These are phyloP conservation scores for Maudiozyma pseudohumilis DNA, from an alignment of 805 yeast genomes.

Conservation along the genomic window DNA sequence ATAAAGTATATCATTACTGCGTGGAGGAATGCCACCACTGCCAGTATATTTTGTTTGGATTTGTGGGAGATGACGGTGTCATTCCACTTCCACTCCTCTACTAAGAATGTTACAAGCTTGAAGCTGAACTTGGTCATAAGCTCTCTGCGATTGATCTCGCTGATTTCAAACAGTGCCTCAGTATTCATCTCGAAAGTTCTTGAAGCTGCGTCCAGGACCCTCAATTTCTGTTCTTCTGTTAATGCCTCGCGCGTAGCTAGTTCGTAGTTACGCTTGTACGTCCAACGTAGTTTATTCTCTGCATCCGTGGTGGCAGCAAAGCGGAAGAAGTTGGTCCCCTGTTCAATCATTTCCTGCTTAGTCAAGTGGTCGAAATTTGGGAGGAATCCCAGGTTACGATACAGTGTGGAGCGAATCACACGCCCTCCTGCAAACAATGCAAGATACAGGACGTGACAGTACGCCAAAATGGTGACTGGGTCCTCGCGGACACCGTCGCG, in stretches of 20 bases:
- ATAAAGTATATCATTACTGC: neutral
- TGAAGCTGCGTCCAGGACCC: conserved; percentile 57
- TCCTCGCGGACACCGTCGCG: conserved; percentile 41
- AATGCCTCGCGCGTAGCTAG: conserved; percentile 61
- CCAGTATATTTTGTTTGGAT: conserved; percentile 1
- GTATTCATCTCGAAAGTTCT: conserved; percentile 57
- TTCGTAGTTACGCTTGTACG: conserved; percentile 70
- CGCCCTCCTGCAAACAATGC: conserved; percentile 84
- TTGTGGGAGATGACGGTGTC: conserved; percentile 5
- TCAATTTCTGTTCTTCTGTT: conserved; percentile 60
- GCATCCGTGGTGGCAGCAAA: conserved; percentile 40
- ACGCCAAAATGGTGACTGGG: conserved; percentile 67
- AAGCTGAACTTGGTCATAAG: conserved; percentile 47
- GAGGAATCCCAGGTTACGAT: conserved; percentile 60
- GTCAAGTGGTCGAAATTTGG: conserved; percentile 61
- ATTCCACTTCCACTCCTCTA: conserved; percentile 27
- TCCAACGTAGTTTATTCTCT: conserved; percentile 51
- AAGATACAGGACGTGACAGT: conserved; percentile 75
- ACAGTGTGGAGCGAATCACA: conserved; percentile 55
- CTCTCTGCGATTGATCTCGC: conserved; percentile 49
- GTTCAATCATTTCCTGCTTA: conserved; percentile 49
- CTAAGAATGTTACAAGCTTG: conserved; percentile 32
- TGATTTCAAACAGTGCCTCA: conserved; percentile 55
- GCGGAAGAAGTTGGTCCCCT: conserved; percentile 57
- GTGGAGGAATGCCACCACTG: conserved; percentile 1